Conservation (phyloP, 1,139 yeast genomes). For the Yamadazyma taylorii region DNA sequence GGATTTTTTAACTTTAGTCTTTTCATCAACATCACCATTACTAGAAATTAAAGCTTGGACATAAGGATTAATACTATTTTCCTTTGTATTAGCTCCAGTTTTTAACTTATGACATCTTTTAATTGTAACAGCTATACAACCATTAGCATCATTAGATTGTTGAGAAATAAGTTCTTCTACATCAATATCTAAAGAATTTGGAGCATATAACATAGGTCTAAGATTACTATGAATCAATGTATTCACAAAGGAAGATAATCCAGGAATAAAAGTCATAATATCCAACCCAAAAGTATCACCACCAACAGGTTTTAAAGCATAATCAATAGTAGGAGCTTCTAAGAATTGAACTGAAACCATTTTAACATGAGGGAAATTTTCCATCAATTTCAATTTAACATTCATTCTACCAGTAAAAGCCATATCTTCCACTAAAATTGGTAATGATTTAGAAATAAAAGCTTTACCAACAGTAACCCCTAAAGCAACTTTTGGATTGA, state of each 20-base stretch:
- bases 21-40: conserved; percentile 43
- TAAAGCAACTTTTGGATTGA: conserved; percentile 76
- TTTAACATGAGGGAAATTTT: conserved; percentile 72
- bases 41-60: conserved; percentile 49
- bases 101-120: conserved; percentile 53
- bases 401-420: conserved; percentile 72
- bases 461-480: conserved; percentile 82
- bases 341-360: conserved; percentile 68
- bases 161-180: conserved; percentile 69
- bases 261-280: conserved; percentile 81
- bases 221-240: conserved; percentile 65
- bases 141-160: conserved; percentile 63
- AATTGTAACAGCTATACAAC: conserved; percentile 64
- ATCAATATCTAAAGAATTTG: conserved; percentile 72
- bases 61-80: conserved; percentile 59
- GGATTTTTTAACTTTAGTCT: conserved; percentile 57
- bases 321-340: conserved; percentile 77
- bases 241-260: conserved; percentile 72
- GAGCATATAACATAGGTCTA: conserved; percentile 81
- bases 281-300: conserved; percentile 83
- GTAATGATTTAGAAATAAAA: conserved; percentile 70
- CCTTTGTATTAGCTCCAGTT: conserved; percentile 37
- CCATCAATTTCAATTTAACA: conserved; percentile 59
- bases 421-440: conserved; percentile 77
- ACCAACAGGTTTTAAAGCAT: conserved; percentile 82